A percentile compares a stretch with the other conserved stretches of the same genome.
Evolutionary conservation across 2,329 filamentous ascomycete genomes (phyloP).

Genomic region (Monilinia fructigena): DNA sequence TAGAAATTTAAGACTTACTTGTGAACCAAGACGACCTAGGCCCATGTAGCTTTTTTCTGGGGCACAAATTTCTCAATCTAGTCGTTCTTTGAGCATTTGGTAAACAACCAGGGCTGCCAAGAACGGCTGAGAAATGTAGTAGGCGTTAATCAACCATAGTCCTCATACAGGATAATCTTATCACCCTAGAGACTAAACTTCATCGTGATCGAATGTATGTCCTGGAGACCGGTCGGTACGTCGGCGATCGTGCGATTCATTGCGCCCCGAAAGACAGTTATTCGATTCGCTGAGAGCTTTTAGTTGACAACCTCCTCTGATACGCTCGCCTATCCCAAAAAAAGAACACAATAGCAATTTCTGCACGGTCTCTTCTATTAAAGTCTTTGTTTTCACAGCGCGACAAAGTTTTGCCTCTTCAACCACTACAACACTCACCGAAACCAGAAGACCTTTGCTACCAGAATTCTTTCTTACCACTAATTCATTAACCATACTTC

Average conservation of each 20-base stretch:
- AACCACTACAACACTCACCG: not conserved
- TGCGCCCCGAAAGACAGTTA: not conserved
- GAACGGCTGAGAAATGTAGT: not conserved
- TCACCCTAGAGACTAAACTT: not conserved
- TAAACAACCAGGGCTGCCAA: not conserved
- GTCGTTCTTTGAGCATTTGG: not conserved
- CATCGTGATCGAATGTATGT: not conserved
- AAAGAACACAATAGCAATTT: not conserved
- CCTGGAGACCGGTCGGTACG: not conserved
- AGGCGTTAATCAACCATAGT: not conserved
- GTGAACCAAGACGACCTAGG: not conserved
- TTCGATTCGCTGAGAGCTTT: conserved; percentile 1
- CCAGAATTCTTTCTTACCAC: not conserved
- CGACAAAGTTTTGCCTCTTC: not conserved
- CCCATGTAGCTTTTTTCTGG: not conserved
- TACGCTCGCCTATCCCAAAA: conserved; percentile 3
- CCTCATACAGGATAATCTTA: not conserved
- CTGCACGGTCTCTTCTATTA: not conserved
- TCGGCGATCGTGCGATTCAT: conserved; percentile 1
- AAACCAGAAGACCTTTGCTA: not conserved
- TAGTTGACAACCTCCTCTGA: not conserved
- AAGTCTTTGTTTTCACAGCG: not conserved
- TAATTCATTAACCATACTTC: not conserved
- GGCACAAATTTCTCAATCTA: not conserved
- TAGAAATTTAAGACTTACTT: not conserved